Base-by-base conservation (phyloP, 139 green algal genomes). In the Diplosphaera chodatii region DNA sequence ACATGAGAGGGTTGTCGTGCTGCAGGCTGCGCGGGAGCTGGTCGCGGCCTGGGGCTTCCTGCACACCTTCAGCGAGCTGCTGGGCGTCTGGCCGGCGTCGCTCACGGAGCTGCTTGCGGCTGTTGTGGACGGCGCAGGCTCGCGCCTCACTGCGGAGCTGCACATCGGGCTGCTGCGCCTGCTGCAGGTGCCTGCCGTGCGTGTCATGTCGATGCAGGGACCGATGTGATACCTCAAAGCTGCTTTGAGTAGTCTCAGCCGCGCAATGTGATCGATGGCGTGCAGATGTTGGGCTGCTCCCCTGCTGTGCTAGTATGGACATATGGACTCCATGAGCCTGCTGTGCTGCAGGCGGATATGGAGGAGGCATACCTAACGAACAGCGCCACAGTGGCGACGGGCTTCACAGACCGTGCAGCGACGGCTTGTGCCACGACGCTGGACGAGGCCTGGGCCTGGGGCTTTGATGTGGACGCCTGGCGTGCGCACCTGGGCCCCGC, bases 391-490 rank as follows among this genome's bases (percentile, higher is more conserved):
- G 81, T 75, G 1, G 67, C 78, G 6, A 74, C 68, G 32, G 78
- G 82, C 69, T 84, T 86, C 37, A 73, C 84, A 69, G 85, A 91
- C 78, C 78, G 79, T 31, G 62, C 78, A 21, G 67, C 91, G 21
- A 68, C 82, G 28, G 56, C 71, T 20, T 76, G 84, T 25, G 80
- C 87, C 4, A 29, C 69, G 37, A 74, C 83, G 23, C 77, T 97
- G 72, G 91, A 95, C 56, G 93, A 97, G 83, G 90, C 91, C 1
- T 89, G 81, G 79, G 87, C 82, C 20, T 98, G 94, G 94, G 93
- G 94, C 68, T 97, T 94, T 70, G 91, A 98, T 66, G 71, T 92
- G 1, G 92, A 95, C 69, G 40, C 67, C 13, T 98, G 94, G 95
- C 82, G 92, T 10, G 87, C 90, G 33, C 95, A 98, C 78, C 78